Evolutionary conservation across 305 asterid species (phyloP), one percentile per base, ranked within the genome.

Genomic region (Fraxinus floribunda): DNA sequence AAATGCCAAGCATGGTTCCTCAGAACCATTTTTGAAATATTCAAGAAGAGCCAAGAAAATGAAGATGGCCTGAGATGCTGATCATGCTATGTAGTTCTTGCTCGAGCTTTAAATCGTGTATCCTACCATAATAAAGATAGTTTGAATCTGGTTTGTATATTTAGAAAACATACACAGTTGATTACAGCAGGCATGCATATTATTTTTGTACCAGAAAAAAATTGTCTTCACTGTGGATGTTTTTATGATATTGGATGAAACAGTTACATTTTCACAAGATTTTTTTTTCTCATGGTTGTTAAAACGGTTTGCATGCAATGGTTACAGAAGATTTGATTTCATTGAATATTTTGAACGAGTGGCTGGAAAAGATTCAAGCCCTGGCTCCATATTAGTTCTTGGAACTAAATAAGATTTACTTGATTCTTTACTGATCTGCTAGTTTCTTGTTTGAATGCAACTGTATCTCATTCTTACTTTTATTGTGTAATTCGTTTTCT

Each of bases 31-130:
- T 7, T 39, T 86, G 62, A 86, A 75, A 44, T 88, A 88, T 62
- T 83, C 82, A 2, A 86, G 89, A 71, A 88, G 81, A 77, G 80
- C 73, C 57, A 84, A 83, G 22, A 75, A 77, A 46, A 79, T 41
- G 84, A 86, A 78, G 81, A 73, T 75, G 55, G 35, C 46, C 13
- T 77, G 78, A 82, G 70, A 41, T 68, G 41, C 24, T 64, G 79
- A 55, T n/a, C 73, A 35, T 24, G n/a, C 74, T 24, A 26, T 26
- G 74, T 66, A 66, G 35, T 66, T 18, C 29, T 57, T 18, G 29
- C 11, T 57, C 1, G 13, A 57, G 68, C 29, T 18, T 18, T 24
- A 2, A 57, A 57, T 57, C 68, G 68, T 18, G 68, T 57, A 16
- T 16, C 8, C 20, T 16, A 52, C 62, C 16, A n/a, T 55, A 16